These are phyloP conservation scores for Batrachochytrium dendrobatidis DNA, from an alignment of 371 early-diverging fungal genomes.

Conservation along the genomic window DNA sequence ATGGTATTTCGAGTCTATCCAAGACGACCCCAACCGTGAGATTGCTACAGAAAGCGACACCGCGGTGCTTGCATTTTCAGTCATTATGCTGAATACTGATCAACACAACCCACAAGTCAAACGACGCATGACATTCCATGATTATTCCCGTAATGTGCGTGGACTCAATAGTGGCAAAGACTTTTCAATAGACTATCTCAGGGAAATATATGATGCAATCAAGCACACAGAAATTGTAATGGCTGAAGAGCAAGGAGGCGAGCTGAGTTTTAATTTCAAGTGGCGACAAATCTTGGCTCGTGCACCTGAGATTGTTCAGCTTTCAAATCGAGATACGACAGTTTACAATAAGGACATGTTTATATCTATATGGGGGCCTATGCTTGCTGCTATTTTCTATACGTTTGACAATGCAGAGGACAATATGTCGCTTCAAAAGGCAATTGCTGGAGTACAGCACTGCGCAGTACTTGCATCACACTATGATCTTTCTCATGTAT, in stretches of 20 bases:
- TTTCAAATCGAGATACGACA: constrained; percentile 26
- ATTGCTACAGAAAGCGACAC: constrained; percentile 30
- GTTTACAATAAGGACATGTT: constrained; percentile 63
- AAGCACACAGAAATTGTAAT: constrained; percentile 45
- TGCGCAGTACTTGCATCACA: constrained; percentile 69
- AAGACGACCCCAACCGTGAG: constrained; percentile 23
- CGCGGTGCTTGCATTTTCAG: constrained; percentile 50
- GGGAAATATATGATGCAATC: constrained; percentile 45
- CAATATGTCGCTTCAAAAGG: constrained; percentile 67
- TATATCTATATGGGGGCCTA: constrained; percentile 50
- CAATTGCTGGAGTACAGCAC: constrained; percentile 70
- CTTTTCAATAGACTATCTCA: constrained; percentile 40
- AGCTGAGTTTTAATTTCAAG: constrained; percentile 86
- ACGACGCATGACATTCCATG: constrained; percentile 49
- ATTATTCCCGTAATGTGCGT: constrained; percentile 45
- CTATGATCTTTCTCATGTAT: constrained; percentile 62
- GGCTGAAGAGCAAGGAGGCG: constrained; percentile 64
- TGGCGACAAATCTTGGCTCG: constrained; percentile 79
- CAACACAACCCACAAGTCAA: constrained; percentile 52
- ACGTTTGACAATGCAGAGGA: constrained; percentile 77
- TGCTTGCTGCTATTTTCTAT: constrained; percentile 62
- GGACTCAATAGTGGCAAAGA: constrained; percentile 42
- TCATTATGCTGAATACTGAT: constrained; percentile 66
- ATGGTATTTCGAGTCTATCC: constrained; percentile 26
- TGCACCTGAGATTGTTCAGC: constrained; percentile 41